These are phyloP conservation scores for Clavariopsis aquatica DNA, from an alignment of 495 filamentous ascomycete species.

Conservation along the genomic window DNA sequence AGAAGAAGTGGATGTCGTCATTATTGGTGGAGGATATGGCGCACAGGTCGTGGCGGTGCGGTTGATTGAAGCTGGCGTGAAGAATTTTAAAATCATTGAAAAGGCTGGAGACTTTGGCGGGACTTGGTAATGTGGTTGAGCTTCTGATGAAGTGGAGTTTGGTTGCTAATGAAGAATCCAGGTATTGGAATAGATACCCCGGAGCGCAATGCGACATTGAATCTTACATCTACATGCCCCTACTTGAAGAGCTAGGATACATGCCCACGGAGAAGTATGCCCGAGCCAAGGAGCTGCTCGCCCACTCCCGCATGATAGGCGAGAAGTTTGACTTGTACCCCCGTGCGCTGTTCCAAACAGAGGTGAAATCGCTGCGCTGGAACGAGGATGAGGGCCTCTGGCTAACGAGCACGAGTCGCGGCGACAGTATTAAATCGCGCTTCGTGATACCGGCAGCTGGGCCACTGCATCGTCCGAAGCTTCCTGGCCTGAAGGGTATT, in stretches of 20 bases:
- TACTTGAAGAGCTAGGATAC: constrained; percentile 40
- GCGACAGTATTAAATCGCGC: constrained; percentile 17
- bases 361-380: constrained; percentile 23
- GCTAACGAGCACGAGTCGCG: constrained; percentile 21
- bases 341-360: constrained; percentile 28
- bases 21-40: constrained; percentile 32
- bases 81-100: constrained; percentile 34
- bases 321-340: constrained; percentile 23
- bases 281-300: constrained; percentile 22
- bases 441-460: constrained; percentile 29
- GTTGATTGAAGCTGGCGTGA: constrained; percentile 23
- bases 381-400: constrained; percentile 15
- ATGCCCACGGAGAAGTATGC: constrained; percentile 41
- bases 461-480: constrained; percentile 23
- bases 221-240: constrained; percentile 40
- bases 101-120: constrained; percentile 40
- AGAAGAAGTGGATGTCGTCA: constrained; percentile 30
- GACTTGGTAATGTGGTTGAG: constrained; percentile 12
- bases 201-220: constrained; percentile 40
- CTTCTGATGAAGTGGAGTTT: neutral
- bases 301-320: constrained; percentile 19
- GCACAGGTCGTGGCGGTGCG: constrained; percentile 22
- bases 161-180: neutral
- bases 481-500: constrained; percentile 29
- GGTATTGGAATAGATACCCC: constrained; percentile 39